Conservation (phyloP, 768 basidiomycete species). For the Lentinula raphanica region DNA sequence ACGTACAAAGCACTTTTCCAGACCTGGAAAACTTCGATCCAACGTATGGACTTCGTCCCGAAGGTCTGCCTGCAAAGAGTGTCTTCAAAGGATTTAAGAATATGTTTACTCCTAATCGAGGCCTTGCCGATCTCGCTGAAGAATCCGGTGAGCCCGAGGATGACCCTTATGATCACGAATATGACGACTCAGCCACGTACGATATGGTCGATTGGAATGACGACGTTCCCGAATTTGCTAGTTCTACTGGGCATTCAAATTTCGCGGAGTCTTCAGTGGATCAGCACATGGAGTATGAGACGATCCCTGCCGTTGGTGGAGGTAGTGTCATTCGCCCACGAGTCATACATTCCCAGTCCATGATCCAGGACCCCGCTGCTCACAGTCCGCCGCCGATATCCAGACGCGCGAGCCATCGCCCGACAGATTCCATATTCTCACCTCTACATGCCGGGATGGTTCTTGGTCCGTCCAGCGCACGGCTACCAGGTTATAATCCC, state of each 20-base stretch:
- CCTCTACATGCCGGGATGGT: neutral
- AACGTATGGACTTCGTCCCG: conserved; percentile 91
- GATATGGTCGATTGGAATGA: conserved; percentile 73
- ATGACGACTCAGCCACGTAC: conserved; percentile 42
- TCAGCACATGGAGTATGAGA: conserved; percentile 67
- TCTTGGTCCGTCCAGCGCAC: neutral
- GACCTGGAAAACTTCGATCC: conserved; percentile 88
- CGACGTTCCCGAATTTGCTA: conserved; percentile 39
- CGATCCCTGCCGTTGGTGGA: conserved; percentile 88
- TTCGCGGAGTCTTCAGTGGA: conserved; percentile 18
- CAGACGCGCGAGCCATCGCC: neutral
- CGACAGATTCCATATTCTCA: neutral
- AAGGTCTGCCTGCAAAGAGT: conserved; percentile 82
- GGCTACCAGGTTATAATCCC: conserved; percentile 3
- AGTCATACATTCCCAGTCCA: conserved; percentile 80
- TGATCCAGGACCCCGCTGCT: conserved; percentile 41
- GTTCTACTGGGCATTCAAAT: conserved; percentile 37
- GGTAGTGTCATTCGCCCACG: conserved; percentile 83
- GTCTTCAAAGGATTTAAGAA: conserved; percentile 75
- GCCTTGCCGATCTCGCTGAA: conserved; percentile 78
- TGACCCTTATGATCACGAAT: conserved; percentile 19
- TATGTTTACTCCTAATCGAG: conserved; percentile 62
- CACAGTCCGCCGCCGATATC: conserved; percentile 18
- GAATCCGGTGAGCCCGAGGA: conserved; percentile 39
- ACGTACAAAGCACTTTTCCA: conserved; percentile 23